These are phyloP conservation scores for Auriscalpium orientale DNA, from an alignment of 768 basidiomycete species.

Conservation along the genomic window DNA sequence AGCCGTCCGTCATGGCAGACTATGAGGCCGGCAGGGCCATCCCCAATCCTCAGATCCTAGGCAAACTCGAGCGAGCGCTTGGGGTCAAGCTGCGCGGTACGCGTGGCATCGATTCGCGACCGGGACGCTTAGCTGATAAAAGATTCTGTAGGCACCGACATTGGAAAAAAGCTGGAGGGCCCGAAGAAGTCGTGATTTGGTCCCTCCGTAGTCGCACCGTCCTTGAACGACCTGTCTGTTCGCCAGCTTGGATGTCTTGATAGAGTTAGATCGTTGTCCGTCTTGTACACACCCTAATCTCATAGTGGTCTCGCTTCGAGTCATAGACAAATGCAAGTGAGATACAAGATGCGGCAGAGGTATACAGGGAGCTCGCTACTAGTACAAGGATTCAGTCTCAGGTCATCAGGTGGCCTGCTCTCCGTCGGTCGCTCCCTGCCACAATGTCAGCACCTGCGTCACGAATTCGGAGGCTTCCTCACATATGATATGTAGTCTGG, in stretches of 20 bases:
- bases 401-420: conserved; percentile 8
- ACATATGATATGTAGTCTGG: conserved; percentile 90
- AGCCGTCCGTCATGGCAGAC: conserved; percentile 80
- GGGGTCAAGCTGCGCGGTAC: conserved; percentile 85
- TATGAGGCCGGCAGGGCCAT: conserved; percentile 86
- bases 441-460: not conserved
- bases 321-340: conserved; percentile 13
- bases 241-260: conserved; percentile 13
- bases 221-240: conserved; percentile 19
- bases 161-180: conserved; percentile 81
- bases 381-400: not conserved
- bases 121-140: not conserved
- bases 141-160: conserved; percentile 49
- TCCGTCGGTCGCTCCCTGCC: conserved; percentile 12
- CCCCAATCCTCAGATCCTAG: conserved; percentile 79
- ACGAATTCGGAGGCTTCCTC: conserved; percentile 16
- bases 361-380: not conserved
- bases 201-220: conserved; percentile 28
- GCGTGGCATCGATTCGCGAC: conserved; percentile 16
- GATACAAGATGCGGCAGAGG: not conserved
- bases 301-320: not conserved
- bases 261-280: conserved; percentile 13
- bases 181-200: conserved; percentile 60
- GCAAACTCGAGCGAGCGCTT: conserved; percentile 80
- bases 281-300: not conserved